Evolutionary conservation across 257 asterid genomes (phyloP).

Genomic region (Solanum bukasovii): DNA sequence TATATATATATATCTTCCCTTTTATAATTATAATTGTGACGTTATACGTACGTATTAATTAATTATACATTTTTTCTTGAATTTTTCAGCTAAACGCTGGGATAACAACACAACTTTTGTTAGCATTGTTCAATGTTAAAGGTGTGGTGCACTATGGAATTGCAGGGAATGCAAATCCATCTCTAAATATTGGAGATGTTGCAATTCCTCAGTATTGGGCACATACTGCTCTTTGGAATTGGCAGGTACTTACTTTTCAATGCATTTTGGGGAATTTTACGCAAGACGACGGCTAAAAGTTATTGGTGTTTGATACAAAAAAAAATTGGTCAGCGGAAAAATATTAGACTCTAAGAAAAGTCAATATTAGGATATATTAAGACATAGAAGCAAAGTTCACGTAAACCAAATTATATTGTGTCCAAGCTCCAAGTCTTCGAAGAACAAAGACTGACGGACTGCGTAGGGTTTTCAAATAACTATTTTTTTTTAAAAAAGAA

Average conservation of each 20-base stretch:
- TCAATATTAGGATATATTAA: background rate
- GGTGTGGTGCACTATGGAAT: conserved; percentile 64
- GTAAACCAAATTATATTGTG: too few species aligned
- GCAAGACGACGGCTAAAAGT: too few species aligned
- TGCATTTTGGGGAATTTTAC: background rate
- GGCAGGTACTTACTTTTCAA: conserved; percentile 32
- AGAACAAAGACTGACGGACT: too few species aligned
- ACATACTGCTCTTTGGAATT: conserved; percentile 49
- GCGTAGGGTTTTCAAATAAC: background rate
- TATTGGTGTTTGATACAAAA: background rate
- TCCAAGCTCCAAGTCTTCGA: too few species aligned
- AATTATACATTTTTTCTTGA: background rate
- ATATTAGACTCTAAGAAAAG: background rate
- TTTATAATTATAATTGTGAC: background rate
- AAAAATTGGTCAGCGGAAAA: background rate
- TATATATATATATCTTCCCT: background rate
- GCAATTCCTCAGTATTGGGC: conserved; percentile 46
- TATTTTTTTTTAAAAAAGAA: too few species aligned
- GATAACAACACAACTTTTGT: conserved; percentile 39
- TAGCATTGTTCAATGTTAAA: conserved; percentile 32
- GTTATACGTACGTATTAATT: background rate
- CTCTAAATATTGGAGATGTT: conserved; percentile 44
- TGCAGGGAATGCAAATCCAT: conserved; percentile 58
- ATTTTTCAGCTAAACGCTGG: conserved; percentile 44
- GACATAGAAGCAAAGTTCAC: background rate